Evolutionary conservation across 208 protist species (phyloP).

Genomic region (Endotrypanum monterogeii): DNA sequence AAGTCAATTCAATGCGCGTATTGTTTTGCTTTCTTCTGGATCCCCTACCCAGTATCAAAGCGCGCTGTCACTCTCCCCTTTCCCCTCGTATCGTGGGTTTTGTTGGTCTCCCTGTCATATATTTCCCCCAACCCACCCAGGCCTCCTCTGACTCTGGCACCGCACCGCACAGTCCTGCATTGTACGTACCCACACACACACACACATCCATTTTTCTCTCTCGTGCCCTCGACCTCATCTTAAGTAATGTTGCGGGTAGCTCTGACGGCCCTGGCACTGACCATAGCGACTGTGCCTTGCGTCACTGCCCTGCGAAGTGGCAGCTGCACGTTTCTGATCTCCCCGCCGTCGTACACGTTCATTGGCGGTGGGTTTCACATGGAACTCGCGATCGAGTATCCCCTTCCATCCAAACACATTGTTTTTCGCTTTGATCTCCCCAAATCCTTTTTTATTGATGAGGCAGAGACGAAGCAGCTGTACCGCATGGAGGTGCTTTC

Average conservation of each 20-base stretch:
- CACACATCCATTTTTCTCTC: too few relatives aligned
- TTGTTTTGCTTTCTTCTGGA: too few relatives aligned
- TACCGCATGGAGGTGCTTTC: constrained; percentile 39
- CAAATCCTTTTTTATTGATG: constrained; percentile 75
- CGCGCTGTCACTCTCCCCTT: too few relatives aligned
- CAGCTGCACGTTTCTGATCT: constrained; percentile 11
- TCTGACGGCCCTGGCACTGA: not conserved
- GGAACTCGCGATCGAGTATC: constrained; percentile 71
- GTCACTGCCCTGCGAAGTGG: constrained; percentile 3
- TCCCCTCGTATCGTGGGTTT: too few relatives aligned
- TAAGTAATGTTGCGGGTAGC: not conserved
- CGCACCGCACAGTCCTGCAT: too few relatives aligned
- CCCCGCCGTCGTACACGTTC: constrained; percentile 27
- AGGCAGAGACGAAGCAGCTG: constrained; percentile 62
- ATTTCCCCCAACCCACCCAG: too few relatives aligned
- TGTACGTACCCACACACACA: too few relatives aligned
- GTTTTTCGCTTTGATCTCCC: constrained; percentile 49
- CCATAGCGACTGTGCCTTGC: not conserved
- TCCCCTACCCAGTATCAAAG: too few relatives aligned
- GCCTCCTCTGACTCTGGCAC: too few relatives aligned
- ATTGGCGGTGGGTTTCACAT: constrained; percentile 77
- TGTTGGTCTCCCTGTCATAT: too few relatives aligned
- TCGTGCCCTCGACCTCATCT: not conserved
- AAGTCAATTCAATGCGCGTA: too few relatives aligned
- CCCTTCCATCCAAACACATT: constrained; percentile 23